These are phyloP conservation scores for Penicillium verrucosum DNA, from an alignment of 2,329 filamentous ascomycete species.

Conservation along the genomic window DNA sequence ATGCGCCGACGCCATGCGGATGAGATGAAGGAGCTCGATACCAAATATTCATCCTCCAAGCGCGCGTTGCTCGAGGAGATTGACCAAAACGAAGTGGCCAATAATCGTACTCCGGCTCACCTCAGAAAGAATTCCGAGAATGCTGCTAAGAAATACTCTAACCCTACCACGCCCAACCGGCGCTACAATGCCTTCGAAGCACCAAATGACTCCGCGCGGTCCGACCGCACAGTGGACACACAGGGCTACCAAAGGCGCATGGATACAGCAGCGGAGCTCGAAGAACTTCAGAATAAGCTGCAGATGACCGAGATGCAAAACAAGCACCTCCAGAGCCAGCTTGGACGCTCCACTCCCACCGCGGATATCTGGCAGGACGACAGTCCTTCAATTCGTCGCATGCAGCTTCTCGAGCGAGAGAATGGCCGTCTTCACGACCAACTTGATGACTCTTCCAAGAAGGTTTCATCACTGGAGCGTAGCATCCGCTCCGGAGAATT, in stretches of 20 bases:
- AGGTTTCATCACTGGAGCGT: constrained; percentile 84
- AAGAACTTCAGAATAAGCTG: constrained; percentile 89
- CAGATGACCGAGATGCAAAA: constrained; percentile 96
- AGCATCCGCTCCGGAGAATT: constrained; percentile 83
- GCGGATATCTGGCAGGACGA: constrained; percentile 66
- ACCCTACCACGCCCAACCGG: constrained; percentile 73
- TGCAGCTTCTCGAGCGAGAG: constrained; percentile 87
- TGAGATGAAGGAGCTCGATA: constrained; percentile 64
- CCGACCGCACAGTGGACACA: constrained; percentile 81
- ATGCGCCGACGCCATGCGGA: constrained; percentile 71
- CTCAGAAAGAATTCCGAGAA: constrained; percentile 60
- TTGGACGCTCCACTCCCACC: constrained; percentile 65
- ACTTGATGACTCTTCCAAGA: constrained; percentile 89
- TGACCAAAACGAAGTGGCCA: constrained; percentile 73
- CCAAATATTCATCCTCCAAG: constrained; percentile 60
- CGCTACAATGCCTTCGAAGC: constrained; percentile 64
- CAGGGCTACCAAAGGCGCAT: constrained; percentile 81
- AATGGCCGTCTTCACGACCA: constrained; percentile 90
- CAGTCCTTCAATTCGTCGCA: constrained; percentile 72
- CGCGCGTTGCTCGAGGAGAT: constrained; percentile 83
- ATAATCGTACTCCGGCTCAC: constrained; percentile 70
- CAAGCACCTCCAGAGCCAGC: constrained; percentile 81
- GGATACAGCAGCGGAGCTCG: constrained; percentile 85
- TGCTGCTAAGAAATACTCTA: constrained; percentile 62
- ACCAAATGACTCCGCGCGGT: constrained; percentile 70